Evolutionary conservation across 2,329 filamentous ascomycete genomes (phyloP), one percentile per base, ranked within the genome.

Genomic region (Monilinia vaccinii-corymbosi): DNA sequence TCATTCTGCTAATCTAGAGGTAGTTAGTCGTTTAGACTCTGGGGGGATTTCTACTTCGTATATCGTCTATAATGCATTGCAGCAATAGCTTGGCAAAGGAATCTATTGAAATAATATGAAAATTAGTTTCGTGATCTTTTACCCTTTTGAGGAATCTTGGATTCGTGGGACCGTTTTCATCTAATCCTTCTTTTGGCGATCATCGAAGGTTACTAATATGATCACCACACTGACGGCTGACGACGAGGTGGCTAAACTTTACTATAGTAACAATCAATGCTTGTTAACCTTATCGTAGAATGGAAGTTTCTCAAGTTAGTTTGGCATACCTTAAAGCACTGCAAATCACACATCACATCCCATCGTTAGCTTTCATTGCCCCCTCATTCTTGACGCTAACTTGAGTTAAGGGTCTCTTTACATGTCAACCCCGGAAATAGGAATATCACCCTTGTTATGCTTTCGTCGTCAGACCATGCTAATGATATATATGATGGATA

Each of bases 61-160:
- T 4, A 36, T 14, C 10, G 5, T 36, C 3, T 4, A 36, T 14
- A 36, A 36, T 36, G 34, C 13, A 36, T 14, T 36, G 6, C 25
- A 38, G 6, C 25, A 38, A 42, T 42, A 6, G 40, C 21, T 45
- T 45, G 21, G 14, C 9, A 9, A 42, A 21, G 40, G 4, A 31
- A 44, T 42, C 36, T 49, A 51, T 58, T 21, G 34, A 58, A 44
- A 34, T 32, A 13, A 10, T 9, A 23, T 34, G 23, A 23, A 45
- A 25, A 31, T 34, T 58, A 52, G 36, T 44, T 52, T 52, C 56
- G 56, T 51, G 16, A 42, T 11, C 44, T 58, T 58, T 36, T 58
- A 57, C 46, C 32, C 32, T 10, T 58, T 58, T 25, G 23, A 44
- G 56, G 36, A 21, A 58, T 10, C n/a, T 3, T 50, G 25, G 10